Conservation (phyloP, 2,329 filamentous ascomycete genomes). For the Grosmannia serpens region DNA sequence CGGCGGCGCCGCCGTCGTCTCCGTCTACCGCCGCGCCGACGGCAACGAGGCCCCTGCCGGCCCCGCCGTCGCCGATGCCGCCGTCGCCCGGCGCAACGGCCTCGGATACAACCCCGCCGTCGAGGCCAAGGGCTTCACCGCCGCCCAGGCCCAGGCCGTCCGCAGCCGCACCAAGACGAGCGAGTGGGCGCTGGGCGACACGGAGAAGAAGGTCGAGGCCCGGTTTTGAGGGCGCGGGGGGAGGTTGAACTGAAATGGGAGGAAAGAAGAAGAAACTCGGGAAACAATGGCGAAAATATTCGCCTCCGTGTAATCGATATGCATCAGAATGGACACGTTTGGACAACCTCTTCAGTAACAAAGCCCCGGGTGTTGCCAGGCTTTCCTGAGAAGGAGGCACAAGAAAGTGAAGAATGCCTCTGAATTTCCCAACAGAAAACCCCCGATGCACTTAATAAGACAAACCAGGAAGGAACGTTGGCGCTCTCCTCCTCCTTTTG, state of each 20-base stretch:
- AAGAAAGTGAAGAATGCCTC: too few species aligned
- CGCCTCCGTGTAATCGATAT: too few species aligned
- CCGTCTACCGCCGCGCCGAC: slow-evolving; percentile 78
- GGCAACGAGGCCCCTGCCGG: slow-evolving; percentile 43
- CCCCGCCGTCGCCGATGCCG: slow-evolving; percentile 42
- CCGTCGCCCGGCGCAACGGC: slow-evolving; percentile 53
- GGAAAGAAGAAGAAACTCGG: background rate
- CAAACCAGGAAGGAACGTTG: too few species aligned
- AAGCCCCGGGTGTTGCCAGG: too few species aligned
- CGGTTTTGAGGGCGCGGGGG: slow-evolving; percentile 16
- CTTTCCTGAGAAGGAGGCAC: too few species aligned
- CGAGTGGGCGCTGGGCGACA: slow-evolving; percentile 71
- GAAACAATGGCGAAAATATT: too few species aligned
- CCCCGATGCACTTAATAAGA: too few species aligned
- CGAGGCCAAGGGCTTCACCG: slow-evolving; percentile 79
- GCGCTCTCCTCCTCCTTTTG: too few species aligned
- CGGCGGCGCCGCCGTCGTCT: slow-evolving; percentile 81
- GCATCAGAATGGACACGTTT: too few species aligned
- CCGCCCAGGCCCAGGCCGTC: slow-evolving; percentile 57
- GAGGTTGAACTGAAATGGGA: background rate
- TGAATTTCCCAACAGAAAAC: too few species aligned
- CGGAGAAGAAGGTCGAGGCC: slow-evolving; percentile 56
- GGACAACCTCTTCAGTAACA: too few species aligned
- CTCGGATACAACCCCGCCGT: slow-evolving; percentile 89
- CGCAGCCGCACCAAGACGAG: slow-evolving; percentile 54